Percentiles rank a stretch among this genome's conserved stretches.
phyloP scores from a whole-genome alignment of 805 yeast species.

The Lachancea waltii region DNA sequence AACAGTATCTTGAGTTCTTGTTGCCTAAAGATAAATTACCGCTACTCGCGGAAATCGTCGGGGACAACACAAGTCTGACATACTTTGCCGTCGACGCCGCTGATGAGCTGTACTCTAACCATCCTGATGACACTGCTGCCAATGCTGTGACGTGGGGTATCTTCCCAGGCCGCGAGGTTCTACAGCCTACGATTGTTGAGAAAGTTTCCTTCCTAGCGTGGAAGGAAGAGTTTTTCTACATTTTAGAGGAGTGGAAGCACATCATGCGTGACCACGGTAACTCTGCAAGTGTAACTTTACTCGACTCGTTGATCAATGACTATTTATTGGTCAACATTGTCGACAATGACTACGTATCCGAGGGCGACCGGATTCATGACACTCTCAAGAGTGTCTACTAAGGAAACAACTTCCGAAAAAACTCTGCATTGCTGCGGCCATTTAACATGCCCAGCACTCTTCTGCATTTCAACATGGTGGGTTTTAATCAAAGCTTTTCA shows the following conservation, averaged over 20 bases:
- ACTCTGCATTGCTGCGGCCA: slow-evolving; percentile 8
- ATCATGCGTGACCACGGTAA: slow-evolving; percentile 38
- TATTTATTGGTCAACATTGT: slow-evolving; percentile 82
- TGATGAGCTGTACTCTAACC: slow-evolving; percentile 57
- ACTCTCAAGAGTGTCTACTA: slow-evolving; percentile 34
- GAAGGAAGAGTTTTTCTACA: slow-evolving; percentile 90
- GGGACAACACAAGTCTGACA: slow-evolving; percentile 49
- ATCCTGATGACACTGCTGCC: slow-evolving; percentile 61
- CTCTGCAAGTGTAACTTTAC: slow-evolving; percentile 23
- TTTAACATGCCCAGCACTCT: slow-evolving; percentile 3
- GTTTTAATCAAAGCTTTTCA: slow-evolving; percentile 7
- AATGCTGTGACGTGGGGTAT: slow-evolving; percentile 99
- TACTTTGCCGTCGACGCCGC: slow-evolving; percentile 68
- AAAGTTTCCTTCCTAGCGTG: slow-evolving; percentile 88
- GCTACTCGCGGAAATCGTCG: slow-evolving; percentile 39
- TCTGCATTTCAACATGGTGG: slow-evolving; percentile 24
- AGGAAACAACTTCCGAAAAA: slow-evolving; percentile 37
- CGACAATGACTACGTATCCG: slow-evolving; percentile 69
- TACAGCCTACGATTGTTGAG: slow-evolving; percentile 95
- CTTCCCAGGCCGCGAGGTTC: slow-evolving; percentile 89
- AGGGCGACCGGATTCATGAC: slow-evolving; percentile 48
- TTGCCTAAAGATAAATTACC: slow-evolving; percentile 47
- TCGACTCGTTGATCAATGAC: slow-evolving; percentile 36
- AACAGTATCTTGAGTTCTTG: slow-evolving; percentile 84
- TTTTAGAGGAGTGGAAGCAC: slow-evolving; percentile 73